These are phyloP conservation scores for Candida glucosophila DNA, from an alignment of 1,139 yeast genomes.

Conservation along the genomic window DNA sequence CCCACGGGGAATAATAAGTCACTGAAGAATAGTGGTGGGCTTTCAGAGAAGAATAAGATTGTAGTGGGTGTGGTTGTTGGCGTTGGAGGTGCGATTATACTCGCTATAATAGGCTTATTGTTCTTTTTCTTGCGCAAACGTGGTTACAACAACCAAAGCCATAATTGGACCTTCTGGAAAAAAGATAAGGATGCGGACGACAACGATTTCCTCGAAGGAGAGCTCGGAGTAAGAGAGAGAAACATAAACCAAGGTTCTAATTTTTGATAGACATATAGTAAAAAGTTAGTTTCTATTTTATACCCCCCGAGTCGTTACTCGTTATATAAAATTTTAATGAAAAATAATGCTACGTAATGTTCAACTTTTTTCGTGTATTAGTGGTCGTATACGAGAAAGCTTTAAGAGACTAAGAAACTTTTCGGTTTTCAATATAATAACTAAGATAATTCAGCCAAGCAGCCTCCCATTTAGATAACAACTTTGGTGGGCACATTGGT, in stretches of 20 bases:
- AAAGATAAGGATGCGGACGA: conserved; percentile 36
- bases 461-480: too few species aligned
- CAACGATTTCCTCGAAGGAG: conserved; percentile 55
- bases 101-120: conserved; percentile 27
- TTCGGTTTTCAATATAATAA: too few species aligned
- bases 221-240: conserved; percentile 44
- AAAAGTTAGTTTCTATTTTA: not conserved
- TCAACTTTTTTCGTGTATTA: too few species aligned
- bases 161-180: conserved; percentile 48
- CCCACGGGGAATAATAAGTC: conserved; percentile 13
- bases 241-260: conserved; percentile 39
- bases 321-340: too few species aligned
- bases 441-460: too few species aligned
- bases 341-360: not conserved
- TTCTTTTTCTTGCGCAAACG: conserved; percentile 26
- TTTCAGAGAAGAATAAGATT: conserved; percentile 35
- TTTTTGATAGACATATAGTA: conserved; percentile 22
- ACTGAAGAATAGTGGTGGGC: conserved; percentile 18
- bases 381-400: too few species aligned
- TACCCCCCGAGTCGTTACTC: not conserved
- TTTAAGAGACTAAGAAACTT: too few species aligned
- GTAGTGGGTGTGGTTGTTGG: conserved; percentile 47
- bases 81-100: conserved; percentile 36
- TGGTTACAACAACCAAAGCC: conserved; percentile 20
- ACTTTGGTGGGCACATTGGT: too few species aligned